Conservation (phyloP, 345 rosid genomes). For the Mangifera indica region DNA sequence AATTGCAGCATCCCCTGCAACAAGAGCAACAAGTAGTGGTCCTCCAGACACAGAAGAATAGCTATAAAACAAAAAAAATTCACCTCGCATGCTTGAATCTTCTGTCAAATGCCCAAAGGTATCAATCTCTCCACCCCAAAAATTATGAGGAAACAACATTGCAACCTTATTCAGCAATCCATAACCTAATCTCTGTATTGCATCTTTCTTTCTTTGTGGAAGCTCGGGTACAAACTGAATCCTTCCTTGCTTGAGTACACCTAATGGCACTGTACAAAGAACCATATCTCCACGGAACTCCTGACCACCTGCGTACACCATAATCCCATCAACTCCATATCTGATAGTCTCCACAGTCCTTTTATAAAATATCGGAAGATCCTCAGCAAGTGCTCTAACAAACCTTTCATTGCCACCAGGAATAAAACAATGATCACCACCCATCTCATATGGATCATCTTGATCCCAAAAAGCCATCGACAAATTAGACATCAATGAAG, state of each 20-base stretch:
- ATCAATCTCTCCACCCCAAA: constrained; percentile 93
- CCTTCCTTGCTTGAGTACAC: constrained; percentile 76
- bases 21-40: constrained; percentile 87
- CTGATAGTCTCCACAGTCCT: constrained; percentile 71
- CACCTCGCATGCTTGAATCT: constrained; percentile 75
- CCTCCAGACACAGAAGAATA: constrained; percentile 91
- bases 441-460: constrained; percentile 99
- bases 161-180: constrained; percentile 91
- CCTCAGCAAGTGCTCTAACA: constrained; percentile 80
- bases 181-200: constrained; percentile 74
- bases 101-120: constrained; percentile 90
- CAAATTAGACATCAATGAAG: constrained; percentile 77
- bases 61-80: constrained; percentile 91
- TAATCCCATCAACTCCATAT: constrained; percentile 72
- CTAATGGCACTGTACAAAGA: constrained; percentile 82
- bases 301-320: constrained; percentile 71
- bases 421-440: constrained; percentile 95
- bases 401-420: constrained; percentile 92
- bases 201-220: constrained; percentile 79
- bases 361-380: constrained; percentile 77
- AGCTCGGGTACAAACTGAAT: constrained; percentile 85
- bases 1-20: constrained; percentile 88
- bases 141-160: constrained; percentile 79
- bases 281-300: constrained; percentile 86
- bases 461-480: constrained; percentile 99